phyloP scores from a whole-genome alignment of 2,329 filamentous ascomycete genomes.

The Hymenotorrendiella dingleyae region DNA sequence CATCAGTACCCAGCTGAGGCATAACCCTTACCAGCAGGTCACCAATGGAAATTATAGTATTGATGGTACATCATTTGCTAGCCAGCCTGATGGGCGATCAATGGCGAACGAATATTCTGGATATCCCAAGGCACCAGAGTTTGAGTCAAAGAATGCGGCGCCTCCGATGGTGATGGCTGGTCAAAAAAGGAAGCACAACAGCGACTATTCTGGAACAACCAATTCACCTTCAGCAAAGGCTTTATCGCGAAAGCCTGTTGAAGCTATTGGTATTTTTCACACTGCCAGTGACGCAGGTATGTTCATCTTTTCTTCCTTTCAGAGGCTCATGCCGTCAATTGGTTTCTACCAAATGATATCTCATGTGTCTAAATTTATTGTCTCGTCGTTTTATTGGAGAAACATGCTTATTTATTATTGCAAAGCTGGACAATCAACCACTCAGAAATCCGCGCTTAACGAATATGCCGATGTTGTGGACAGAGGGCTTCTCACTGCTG shows the following conservation, averaged over 20 bases:
- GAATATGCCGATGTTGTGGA: slow-evolving; percentile 44
- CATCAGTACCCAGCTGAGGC: slow-evolving; percentile 1
- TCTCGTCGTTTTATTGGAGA: too few relatives aligned
- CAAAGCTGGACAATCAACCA: neutral
- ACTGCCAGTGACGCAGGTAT: slow-evolving; percentile 2
- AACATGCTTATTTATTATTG: too few relatives aligned
- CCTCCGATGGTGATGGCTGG: slow-evolving; percentile 30
- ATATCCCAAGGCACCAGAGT: slow-evolving; percentile 24
- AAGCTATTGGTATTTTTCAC: slow-evolving; percentile 3
- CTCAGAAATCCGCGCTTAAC: slow-evolving; percentile 11
- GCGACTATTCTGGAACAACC: too few relatives aligned
- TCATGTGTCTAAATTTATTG: too few relatives aligned
- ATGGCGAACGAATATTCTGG: slow-evolving; percentile 20
- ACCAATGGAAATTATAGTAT: slow-evolving; percentile 27
- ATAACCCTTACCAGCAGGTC: slow-evolving; percentile 29
- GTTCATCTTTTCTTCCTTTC: slow-evolving; percentile 1
- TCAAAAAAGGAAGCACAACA: slow-evolving; percentile 28
- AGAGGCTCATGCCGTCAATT: slow-evolving; percentile 2
- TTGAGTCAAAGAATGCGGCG: slow-evolving; percentile 17
- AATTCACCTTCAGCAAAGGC: too few relatives aligned
- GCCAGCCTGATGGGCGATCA: slow-evolving; percentile 17
- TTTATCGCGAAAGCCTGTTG: slow-evolving; percentile 26
- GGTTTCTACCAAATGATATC: slow-evolving; percentile 2
- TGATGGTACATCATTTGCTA: slow-evolving; percentile 18
- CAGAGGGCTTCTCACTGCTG: slow-evolving; percentile 51